Base-by-base conservation (phyloP, 2,329 filamentous ascomycete species). In the Colletotrichum spinosum region DNA sequence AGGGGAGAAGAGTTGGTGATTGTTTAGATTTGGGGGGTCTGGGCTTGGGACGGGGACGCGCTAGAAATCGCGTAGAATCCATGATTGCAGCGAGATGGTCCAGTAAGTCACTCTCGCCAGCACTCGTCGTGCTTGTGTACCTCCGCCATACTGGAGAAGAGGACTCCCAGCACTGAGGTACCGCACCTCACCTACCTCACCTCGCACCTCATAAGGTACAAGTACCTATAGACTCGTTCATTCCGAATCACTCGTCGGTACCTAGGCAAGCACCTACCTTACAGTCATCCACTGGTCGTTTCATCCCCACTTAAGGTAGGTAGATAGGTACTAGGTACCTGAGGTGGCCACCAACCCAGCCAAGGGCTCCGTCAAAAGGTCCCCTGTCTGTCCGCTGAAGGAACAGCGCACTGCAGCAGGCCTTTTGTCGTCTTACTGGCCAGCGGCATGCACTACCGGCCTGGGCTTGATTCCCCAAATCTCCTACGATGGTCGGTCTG, bases 11-110 rank as follows among this genome's bases (percentile, higher is more conserved):
- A 11, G 34, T 37, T 15, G 53, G 52, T n/a, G 35, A 33, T 59
- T 61, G 60, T 65, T 52, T 59, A 55, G 51, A 37, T 59, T 58
- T 15, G 58, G 42, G 38, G 46, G 52, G 44, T 44, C 51, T 55
- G 48, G 61, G 62, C 51, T 61, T 52, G 46, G 55, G 60, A 65
- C 59, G 53, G 25, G 63, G 63, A 57, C 60, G 64, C 64, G 64
- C 64, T 65, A 67, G 64, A 58, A 67, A 54, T 67, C 64, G 64
- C 64, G 64, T 67, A 50, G 60, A 67, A 65, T 65, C 50, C 50
- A 57, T 66, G 58, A 56, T 66, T 56, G 58, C 42, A 49, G 38
- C 41, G 35, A 55, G 51, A 55, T 49, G 41, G 17, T 37, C 55
- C 51, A 65, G 62, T 60, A 39, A 54, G 25, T 25, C 25, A 25